A percentile compares a stretch with the other conserved stretches of the same genome.
phyloP scores from a whole-genome alignment of 768 basidiomycete genomes.

The Pleurotus sapidus region DNA sequence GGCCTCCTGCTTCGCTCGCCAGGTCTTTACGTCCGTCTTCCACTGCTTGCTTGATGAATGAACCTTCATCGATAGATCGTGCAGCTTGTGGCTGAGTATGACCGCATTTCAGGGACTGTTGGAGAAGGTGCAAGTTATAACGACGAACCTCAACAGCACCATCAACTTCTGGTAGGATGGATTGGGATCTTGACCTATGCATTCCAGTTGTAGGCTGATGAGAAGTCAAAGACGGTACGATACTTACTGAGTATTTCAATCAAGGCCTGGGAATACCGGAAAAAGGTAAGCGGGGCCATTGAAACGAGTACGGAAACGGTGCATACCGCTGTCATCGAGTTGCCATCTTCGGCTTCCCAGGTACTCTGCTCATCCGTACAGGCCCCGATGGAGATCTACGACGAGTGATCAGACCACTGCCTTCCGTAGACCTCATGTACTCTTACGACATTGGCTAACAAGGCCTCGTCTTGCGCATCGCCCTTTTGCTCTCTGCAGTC shows the following conservation, averaged over 20 bases:
- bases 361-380: slow-evolving; percentile 35
- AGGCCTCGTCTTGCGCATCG: not conserved
- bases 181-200: not conserved
- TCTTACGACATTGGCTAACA: slow-evolving; percentile 29
- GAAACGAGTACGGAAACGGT: not conserved
- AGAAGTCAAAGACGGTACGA: not conserved
- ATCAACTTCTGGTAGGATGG: not conserved
- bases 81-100: not conserved
- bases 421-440: too few species aligned
- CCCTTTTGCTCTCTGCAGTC: slow-evolving; percentile 19
- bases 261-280: not conserved
- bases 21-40: not conserved
- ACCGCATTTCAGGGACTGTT: not conserved
- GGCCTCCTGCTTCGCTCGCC: not conserved
- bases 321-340: slow-evolving; percentile 34
- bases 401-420: not conserved
- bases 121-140: not conserved
- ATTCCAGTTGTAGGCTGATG: not conserved
- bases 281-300: not conserved
- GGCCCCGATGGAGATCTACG: slow-evolving; percentile 32
- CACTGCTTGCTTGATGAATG: not conserved
- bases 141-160: not conserved
- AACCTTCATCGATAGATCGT: not conserved
- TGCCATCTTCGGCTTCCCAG: slow-evolving; percentile 33
- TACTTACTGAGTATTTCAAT: slow-evolving; percentile 1